phyloP scores from a whole-genome alignment of 306 rosid genomes.

The Clitoria ternatea region DNA sequence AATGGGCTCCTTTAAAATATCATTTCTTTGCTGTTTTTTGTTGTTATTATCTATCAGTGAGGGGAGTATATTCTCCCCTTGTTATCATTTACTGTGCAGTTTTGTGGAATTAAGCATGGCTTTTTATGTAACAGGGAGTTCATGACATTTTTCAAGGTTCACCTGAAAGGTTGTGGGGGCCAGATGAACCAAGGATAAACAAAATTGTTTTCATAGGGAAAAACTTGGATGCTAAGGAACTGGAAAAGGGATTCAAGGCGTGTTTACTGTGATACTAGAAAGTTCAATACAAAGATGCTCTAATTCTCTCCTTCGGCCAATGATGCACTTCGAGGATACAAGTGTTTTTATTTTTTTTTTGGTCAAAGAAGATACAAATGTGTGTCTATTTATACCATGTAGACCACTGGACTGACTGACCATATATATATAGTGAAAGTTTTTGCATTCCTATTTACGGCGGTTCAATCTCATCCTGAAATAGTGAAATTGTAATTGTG shows the following conservation, averaged over 20 bases:
- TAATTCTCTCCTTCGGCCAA: neutral
- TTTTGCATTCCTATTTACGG: neutral
- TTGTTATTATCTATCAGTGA: neutral
- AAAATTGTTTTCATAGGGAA: slow-evolving; percentile 93
- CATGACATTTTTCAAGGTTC: slow-evolving; percentile 99
- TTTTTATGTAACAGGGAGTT: slow-evolving; percentile 67
- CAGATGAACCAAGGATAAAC: slow-evolving; percentile 72
- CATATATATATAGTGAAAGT: neutral
- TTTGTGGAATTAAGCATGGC: neutral
- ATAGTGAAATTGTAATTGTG: neutral
- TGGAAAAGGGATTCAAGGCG: slow-evolving; percentile 74
- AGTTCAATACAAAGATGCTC: neutral
- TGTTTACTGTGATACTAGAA: slow-evolving; percentile 54
- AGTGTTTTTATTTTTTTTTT: neutral
- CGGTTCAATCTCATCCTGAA: neutral
- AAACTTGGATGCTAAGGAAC: slow-evolving; percentile 73
- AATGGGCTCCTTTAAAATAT: neutral
- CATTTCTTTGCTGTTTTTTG: neutral
- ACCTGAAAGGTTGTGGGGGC: slow-evolving; percentile 89
- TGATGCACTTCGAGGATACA: neutral
- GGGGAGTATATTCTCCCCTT: neutral
- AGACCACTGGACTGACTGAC: neutral
- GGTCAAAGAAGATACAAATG: no score
- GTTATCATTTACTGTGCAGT: neutral
- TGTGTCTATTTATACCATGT: neutral